phyloP scores from a whole-genome alignment of 208 protist species.

The Wallacemonas sp. region DNA sequence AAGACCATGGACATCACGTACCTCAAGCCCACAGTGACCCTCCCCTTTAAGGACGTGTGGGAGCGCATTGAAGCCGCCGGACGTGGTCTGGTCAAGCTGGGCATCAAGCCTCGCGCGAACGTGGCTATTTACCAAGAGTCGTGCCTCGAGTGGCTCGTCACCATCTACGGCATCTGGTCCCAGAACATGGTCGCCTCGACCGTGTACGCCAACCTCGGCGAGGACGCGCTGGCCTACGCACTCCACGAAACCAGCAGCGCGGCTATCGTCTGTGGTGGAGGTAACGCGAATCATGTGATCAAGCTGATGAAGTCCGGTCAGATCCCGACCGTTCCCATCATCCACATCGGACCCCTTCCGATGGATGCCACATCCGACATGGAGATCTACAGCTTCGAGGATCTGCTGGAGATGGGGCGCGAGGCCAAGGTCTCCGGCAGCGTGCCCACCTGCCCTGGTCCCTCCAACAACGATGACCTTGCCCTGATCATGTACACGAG shows the following conservation, averaged over 20 bases:
- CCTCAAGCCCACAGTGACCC: conserved; percentile 23
- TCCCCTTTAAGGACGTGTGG: conserved; percentile 34
- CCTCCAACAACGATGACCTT: conserved; percentile 1
- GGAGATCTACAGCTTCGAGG: conserved; percentile 20
- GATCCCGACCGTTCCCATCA: neutral
- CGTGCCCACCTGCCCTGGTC: conserved; percentile 10
- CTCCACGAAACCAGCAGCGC: conserved; percentile 42
- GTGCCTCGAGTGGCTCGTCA: conserved; percentile 45
- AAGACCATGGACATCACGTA: conserved; percentile 34
- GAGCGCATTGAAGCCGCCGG: conserved; percentile 29
- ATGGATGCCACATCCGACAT: conserved; percentile 27
- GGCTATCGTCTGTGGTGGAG: conserved; percentile 57
- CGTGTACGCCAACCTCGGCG: conserved; percentile 76
- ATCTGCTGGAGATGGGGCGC: conserved; percentile 20
- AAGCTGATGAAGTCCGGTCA: conserved; percentile 31
- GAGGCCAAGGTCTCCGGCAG: conserved; percentile 33
- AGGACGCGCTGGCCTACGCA: conserved; percentile 62
- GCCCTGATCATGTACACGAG: conserved; percentile 87
- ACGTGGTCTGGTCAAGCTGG: conserved; percentile 31
- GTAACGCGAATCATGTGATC: conserved; percentile 46
- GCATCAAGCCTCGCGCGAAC: conserved; percentile 22
- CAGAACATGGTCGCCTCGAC: conserved; percentile 43
- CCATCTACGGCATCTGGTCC: conserved; percentile 42
- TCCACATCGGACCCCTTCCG: conserved; percentile 21
- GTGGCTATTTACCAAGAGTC: conserved; percentile 49